Percentiles rank a stretch among this genome's conserved stretches.
These are phyloP conservation scores for Filobasidium uniguttulatum DNA, from an alignment of 1,284 basidiomycete genomes.

Conservation along the genomic window DNA sequence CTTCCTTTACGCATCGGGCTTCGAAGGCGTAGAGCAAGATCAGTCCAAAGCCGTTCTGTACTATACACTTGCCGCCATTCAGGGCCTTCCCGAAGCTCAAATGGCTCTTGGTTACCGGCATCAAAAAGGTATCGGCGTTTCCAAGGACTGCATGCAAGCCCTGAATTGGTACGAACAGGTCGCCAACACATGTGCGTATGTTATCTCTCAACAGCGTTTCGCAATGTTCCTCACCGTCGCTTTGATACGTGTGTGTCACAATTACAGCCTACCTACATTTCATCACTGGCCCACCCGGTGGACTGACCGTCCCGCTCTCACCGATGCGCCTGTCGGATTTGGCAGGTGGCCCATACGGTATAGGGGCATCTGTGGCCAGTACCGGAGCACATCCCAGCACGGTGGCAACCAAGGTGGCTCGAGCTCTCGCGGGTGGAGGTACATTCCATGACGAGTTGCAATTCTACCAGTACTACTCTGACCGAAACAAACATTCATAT, in stretches of 20 bases:
- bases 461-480: slow-evolving; percentile 85
- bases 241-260: slow-evolving; percentile 2
- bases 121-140: slow-evolving; percentile 83
- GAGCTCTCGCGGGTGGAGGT: slow-evolving; percentile 67
- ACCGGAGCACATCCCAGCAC: slow-evolving; percentile 57
- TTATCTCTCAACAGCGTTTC: slow-evolving; percentile 1
- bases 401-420: slow-evolving; percentile 68
- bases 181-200: slow-evolving; percentile 57
- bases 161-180: slow-evolving; percentile 76
- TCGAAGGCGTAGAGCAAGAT: slow-evolving; percentile 45
- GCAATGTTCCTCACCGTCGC: not conserved
- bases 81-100: slow-evolving; percentile 70
- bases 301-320: slow-evolving; percentile 67
- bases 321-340: slow-evolving; percentile 78
- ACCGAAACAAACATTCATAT: slow-evolving; percentile 70
- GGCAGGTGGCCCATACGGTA: slow-evolving; percentile 79
- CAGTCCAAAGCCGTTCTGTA: slow-evolving; percentile 63
- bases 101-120: slow-evolving; percentile 91
- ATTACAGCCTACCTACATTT: slow-evolving; percentile 55
- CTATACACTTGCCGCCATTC: slow-evolving; percentile 83
- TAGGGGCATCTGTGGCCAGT: slow-evolving; percentile 52
- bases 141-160: slow-evolving; percentile 68
- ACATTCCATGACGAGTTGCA: slow-evolving; percentile 85
- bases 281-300: slow-evolving; percentile 76
- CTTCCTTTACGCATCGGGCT: slow-evolving; percentile 77